A percentile compares a stretch with the other conserved stretches of the same genome.
phyloP scores from a whole-genome alignment of 345 rosid genomes.

The Heritiera littoralis region DNA sequence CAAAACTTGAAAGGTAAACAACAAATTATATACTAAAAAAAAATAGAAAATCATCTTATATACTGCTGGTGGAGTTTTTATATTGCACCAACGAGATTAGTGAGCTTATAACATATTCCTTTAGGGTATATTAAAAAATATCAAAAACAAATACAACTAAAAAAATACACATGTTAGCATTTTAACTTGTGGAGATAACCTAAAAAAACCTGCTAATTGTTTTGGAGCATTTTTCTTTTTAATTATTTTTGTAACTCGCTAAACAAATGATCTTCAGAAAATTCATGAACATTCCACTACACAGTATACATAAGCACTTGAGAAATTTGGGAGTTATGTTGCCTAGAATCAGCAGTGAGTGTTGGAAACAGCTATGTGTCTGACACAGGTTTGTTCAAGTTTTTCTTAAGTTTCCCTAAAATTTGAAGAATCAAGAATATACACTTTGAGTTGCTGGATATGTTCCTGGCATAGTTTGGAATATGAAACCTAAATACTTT shows the following conservation, averaged over 20 bases:
- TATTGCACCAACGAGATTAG: too few species aligned
- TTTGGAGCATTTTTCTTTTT: constrained; percentile 11
- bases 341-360: not conserved
- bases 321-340: not conserved
- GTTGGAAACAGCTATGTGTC: not conserved
- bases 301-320: not conserved
- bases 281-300: not conserved
- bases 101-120: too few species aligned
- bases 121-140: not conserved
- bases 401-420: not conserved
- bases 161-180: not conserved
- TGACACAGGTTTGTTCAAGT: not conserved
- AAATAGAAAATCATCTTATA: too few species aligned
- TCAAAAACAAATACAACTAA: too few species aligned
- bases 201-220: not conserved
- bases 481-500: not conserved
- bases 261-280: not conserved
- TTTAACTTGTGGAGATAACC: not conserved
- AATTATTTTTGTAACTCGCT: not conserved
- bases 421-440: not conserved
- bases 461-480: not conserved
- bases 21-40: not conserved
- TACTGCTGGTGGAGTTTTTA: too few species aligned
- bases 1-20: not conserved
- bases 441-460: not conserved